Evolutionary conservation across 768 basidiomycete species (phyloP), one percentile per base, ranked within the genome.

Genomic region (Boletus eberwhitei): DNA sequence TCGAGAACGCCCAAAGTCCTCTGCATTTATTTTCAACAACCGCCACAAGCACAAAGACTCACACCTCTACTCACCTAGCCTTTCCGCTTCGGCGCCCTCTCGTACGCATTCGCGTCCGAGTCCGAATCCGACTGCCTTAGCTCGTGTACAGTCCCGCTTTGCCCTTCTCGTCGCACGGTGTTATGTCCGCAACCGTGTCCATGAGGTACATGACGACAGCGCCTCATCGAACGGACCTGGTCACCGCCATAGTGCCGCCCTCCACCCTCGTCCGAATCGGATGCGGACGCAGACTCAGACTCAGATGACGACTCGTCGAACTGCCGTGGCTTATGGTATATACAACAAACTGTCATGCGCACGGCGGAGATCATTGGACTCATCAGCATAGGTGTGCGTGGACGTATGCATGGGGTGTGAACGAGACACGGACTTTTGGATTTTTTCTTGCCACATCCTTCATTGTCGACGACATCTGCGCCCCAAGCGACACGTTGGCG

Each of bases 381-480:
- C 16, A 8, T 53, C 26, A 53, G 29, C 17, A 31, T 8, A n/a
- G 46, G n/a, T 9, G 17, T 8, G 22, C 22, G n/a, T 12, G n/a
- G 24, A 4, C 9, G 9, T 11, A 32, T 6, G n/a, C 31, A 12
- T 11, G 11, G 37, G 7, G 4, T 32, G 43, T 14, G 1, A 16
- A 29, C 5, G 29, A 14, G 8, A 24, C 3, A 81, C 88, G 58
- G 60, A 96, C 95, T 93, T 75, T 98, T 98, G 29, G 92, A 93
- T 59, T 88, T 91, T 73, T 97, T 96, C 78, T 81, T 85, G 8
- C 91, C 92, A 55, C 85, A 80, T 0, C 86, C 86, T 64, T 98
- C 95, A 64, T 98, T 97, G 68, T 98, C 95, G 3, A 96, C 79
- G 4, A 91, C 89, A 51, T 85, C 87, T 17, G 92, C 88, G 21